Conservation (phyloP, 2,329 filamentous ascomycete genomes). For the Teratosphaeria nubilosa region DNA sequence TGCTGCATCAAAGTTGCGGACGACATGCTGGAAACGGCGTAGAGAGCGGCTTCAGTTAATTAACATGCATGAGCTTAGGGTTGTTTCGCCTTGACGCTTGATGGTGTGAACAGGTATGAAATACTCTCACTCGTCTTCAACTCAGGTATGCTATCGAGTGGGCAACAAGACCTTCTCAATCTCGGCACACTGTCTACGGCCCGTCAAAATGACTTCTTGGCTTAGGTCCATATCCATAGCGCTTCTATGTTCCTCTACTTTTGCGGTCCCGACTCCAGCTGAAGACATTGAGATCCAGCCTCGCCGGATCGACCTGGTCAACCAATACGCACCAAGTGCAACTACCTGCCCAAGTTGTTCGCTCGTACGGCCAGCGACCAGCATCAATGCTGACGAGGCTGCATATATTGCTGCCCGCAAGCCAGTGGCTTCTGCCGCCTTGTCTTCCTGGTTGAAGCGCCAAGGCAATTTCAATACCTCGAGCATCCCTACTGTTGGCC, state of each 20-base stretch:
- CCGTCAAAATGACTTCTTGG: neutral
- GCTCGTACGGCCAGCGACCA: conserved; percentile 30
- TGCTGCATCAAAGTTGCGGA: neutral
- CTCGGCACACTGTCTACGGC: neutral
- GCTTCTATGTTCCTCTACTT: neutral
- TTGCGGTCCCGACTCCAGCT: conserved; percentile 1
- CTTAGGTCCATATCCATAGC: neutral
- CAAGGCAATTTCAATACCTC: conserved; percentile 26
- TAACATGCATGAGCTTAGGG: neutral
- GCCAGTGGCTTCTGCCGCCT: conserved; percentile 27
- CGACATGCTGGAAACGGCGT: neutral
- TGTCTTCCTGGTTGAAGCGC: conserved; percentile 31
- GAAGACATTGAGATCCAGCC: neutral
- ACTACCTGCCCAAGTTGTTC: conserved; percentile 27
- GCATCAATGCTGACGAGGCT: conserved; percentile 28
- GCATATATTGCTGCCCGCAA: conserved; percentile 31
- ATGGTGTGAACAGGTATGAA: neutral
- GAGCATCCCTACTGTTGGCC: conserved; percentile 32
- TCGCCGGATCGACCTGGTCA: neutral
- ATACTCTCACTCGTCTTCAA: neutral
- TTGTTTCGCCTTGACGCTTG: neutral
- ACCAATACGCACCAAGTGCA: conserved; percentile 22
- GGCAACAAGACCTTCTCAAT: neutral
- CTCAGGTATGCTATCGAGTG: neutral
- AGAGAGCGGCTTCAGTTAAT: neutral